Evolutionary conservation across 495 filamentous ascomycete genomes (phyloP), one percentile per base, ranked within the genome.

Genomic region (Penicillium canescens): DNA sequence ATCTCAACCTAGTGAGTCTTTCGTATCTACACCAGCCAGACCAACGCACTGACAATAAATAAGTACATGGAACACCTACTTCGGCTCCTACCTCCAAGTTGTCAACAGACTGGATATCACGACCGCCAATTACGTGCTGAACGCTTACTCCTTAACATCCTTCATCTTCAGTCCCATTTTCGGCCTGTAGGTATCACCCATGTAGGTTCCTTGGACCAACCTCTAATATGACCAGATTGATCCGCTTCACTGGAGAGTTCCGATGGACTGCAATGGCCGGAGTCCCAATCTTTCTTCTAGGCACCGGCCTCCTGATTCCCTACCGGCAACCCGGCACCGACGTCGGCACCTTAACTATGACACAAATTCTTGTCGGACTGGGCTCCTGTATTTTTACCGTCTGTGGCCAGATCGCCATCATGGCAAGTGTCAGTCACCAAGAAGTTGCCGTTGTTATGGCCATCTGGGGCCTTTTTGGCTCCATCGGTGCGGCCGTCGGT

Each of bases 351-450:
- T 70, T 91, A 18, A 72, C 86, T 63, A 85, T 88, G 80, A 82
- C 78, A 57, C 83, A 90, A 63, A 84, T 90, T 61, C 80, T 88
- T 65, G 86, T 88, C 51, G 80, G 84, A 26, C 73, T 89, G 36
- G 72, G 75, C 18, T 81, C 79, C 12, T 78, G 79, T 31, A 75
- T 75, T 5, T 64, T 83, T n/a, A 38, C 86, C 39, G 82, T 88
- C 60, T 74, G 69, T 52, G 78, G 83, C 55, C 79, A 87, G 56
- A 77, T 88, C 34, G 84, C 85, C 2, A 76, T 80, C 63, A 84
- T 88, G 82, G 84, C 86, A 1, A 80, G 78, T 2, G 76, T 79
- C 0, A 66, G 72, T 1, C 87, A 89, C 55, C 74, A 88, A 50
- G 69, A 86, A 49, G 72, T 90, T 31, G 85, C 87, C 9, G 79